These are phyloP conservation scores for Barnettozyma pratensis DNA, from an alignment of 805 yeast genomes.

Conservation along the genomic window DNA sequence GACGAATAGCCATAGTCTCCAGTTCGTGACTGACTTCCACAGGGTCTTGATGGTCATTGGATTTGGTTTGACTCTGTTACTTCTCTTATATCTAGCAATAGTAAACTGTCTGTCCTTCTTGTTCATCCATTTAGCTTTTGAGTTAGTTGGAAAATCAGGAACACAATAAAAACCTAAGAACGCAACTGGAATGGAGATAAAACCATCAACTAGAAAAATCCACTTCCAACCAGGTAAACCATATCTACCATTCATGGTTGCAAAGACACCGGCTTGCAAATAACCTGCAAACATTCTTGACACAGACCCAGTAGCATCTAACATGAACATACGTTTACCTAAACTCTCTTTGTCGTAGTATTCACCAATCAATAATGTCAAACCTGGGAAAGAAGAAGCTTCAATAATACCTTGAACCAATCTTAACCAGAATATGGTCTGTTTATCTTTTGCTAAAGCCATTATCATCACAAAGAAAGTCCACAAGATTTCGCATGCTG, in stretches of 20 bases:
- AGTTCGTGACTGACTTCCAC: background rate
- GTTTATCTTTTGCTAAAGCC: slow-evolving; percentile 6
- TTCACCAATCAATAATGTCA: slow-evolving; percentile 9
- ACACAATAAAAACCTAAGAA: slow-evolving; percentile 39
- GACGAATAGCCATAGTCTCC: slow-evolving; percentile 3
- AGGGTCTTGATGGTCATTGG: background rate
- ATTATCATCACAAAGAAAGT: slow-evolving; percentile 8
- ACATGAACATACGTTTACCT: slow-evolving; percentile 11
- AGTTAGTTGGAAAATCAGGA: slow-evolving; percentile 34
- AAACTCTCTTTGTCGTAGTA: slow-evolving; percentile 7
- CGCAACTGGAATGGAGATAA: slow-evolving; percentile 44
- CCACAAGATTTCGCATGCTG: slow-evolving; percentile 10
- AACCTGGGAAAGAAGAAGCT: slow-evolving; percentile 10
- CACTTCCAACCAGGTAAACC: slow-evolving; percentile 45
- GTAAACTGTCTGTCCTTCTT: slow-evolving; percentile 7
- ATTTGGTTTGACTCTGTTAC: background rate
- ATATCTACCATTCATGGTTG: slow-evolving; percentile 30
- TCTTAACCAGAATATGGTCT: slow-evolving; percentile 6
- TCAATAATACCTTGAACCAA: slow-evolving; percentile 12
- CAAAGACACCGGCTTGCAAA: slow-evolving; percentile 39
- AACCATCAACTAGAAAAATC: slow-evolving; percentile 45
- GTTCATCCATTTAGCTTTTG: slow-evolving; percentile 2
- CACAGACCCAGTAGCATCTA: slow-evolving; percentile 7
- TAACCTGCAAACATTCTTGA: slow-evolving; percentile 28
- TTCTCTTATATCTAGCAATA: slow-evolving; percentile 1